Conservation (phyloP, 2,329 filamentous ascomycete species). For the Alternaria metachromatica region DNA sequence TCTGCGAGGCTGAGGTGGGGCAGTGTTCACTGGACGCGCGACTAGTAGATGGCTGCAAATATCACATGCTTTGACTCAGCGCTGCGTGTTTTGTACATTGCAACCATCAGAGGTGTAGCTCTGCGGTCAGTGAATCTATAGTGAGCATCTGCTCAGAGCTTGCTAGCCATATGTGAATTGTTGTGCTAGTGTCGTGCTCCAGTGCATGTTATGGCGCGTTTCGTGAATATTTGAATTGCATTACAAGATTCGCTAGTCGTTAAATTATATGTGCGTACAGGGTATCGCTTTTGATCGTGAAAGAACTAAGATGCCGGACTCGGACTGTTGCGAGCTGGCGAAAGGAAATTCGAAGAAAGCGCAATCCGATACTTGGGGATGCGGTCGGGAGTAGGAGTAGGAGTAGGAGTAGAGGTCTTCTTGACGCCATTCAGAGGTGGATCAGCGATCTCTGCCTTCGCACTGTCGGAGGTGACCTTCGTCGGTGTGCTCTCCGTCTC, state of each 20-base stretch:
- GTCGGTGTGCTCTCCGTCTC: constrained; percentile 7
- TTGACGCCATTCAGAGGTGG: constrained; percentile 1
- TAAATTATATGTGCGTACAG: not conserved
- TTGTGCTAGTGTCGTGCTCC: not conserved
- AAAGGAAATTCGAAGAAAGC: constrained; percentile 36
- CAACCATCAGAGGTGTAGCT: too few species aligned
- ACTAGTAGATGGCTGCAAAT: too few species aligned
- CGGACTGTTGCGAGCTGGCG: constrained; percentile 14
- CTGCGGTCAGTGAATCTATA: too few species aligned
- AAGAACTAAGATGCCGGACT: not conserved
- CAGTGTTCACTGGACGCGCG: too few species aligned
- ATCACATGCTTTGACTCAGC: too few species aligned
- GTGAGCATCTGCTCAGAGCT: too few species aligned
- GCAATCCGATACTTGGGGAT: constrained; percentile 44
- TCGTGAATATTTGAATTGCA: not conserved
- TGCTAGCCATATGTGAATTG: too few species aligned
- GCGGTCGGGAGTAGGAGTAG: constrained; percentile 10
- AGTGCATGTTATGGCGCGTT: not conserved
- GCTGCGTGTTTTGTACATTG: too few species aligned
- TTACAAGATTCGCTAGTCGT: not conserved
- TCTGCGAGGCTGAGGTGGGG: too few species aligned
- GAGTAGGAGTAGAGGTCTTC: not conserved
- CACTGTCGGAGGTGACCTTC: constrained; percentile 9
- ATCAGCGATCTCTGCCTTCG: not conserved
- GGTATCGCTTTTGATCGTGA: constrained; percentile 5